Percentiles rank a stretch among this genome's conserved stretches.
Evolutionary conservation across 2,329 filamentous ascomycete species (phyloP).

Genomic region (Neopestalotiopsis clavispora): DNA sequence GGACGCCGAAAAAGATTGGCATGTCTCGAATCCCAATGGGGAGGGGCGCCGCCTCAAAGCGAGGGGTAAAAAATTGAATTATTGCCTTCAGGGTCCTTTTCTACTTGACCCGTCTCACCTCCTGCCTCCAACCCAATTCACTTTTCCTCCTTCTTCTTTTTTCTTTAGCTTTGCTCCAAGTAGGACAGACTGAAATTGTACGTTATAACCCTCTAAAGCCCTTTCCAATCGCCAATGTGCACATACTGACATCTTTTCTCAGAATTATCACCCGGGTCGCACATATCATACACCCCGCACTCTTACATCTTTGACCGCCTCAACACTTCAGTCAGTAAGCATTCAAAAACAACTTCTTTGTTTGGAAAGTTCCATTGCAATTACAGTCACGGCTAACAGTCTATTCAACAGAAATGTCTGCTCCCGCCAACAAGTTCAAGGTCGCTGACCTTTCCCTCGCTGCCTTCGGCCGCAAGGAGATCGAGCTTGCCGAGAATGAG

Average conservation of each 20-base stretch:
- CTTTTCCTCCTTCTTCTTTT: constrained; percentile 25
- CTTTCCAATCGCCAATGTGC: neutral
- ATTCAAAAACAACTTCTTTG: neutral
- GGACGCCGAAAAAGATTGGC: neutral
- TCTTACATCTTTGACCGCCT: constrained; percentile 20
- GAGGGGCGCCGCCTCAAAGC: neutral
- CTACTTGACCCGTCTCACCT: constrained; percentile 31
- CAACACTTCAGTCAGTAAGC: constrained; percentile 8
- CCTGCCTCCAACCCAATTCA: constrained; percentile 25
- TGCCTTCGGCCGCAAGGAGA: constrained; percentile 98
- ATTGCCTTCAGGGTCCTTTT: constrained; percentile 29
- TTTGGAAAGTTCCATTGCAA: neutral
- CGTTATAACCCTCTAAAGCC: neutral
- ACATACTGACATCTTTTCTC: neutral
- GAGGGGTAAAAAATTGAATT: constrained; percentile 15
- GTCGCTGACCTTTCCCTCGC: constrained; percentile 97
- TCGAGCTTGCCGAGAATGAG: constrained; percentile 94
- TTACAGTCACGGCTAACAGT: neutral
- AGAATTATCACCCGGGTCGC: neutral
- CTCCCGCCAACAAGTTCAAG: constrained; percentile 94
- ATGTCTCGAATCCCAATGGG: neutral
- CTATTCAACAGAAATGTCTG: constrained; percentile 56
- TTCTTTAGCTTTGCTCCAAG: constrained; percentile 29
- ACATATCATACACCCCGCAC: constrained; percentile 17
- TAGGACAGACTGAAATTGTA: neutral